phyloP scores from a whole-genome alignment of 179 eudicot species.

The Heliamphora pulchella region DNA sequence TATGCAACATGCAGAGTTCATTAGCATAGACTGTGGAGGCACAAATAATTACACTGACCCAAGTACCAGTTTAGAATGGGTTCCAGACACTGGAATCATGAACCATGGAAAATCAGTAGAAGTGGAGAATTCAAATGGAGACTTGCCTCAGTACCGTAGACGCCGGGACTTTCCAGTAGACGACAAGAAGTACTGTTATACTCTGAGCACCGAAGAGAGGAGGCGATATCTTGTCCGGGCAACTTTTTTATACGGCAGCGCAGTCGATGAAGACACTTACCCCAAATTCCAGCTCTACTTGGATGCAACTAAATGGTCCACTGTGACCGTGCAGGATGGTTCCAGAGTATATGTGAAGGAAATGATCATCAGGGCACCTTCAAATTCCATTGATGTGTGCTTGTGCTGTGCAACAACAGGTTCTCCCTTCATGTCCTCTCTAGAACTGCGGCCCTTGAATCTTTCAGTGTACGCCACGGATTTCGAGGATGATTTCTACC shows the following conservation, averaged over 20 bases:
- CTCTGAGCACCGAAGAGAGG: slow-evolving; percentile 51
- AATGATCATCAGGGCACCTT: slow-evolving; percentile 84
- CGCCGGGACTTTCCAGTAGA: slow-evolving; percentile 80
- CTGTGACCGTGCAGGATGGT: slow-evolving; percentile 55
- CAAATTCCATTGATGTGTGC: slow-evolving; percentile 64
- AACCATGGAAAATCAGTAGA: slow-evolving; percentile 42
- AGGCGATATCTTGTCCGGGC: slow-evolving; percentile 77
- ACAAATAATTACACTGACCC: slow-evolving; percentile 60
- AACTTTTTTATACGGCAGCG: slow-evolving; percentile 67
- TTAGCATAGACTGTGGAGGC: slow-evolving; percentile 94
- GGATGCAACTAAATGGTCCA: slow-evolving; percentile 92
- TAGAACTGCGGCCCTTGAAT: slow-evolving; percentile 79
- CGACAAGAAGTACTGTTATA: slow-evolving; percentile 69
- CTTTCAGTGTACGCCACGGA: slow-evolving; percentile 96
- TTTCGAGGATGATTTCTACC: slow-evolving; percentile 68
- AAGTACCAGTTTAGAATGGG: slow-evolving; percentile 61
- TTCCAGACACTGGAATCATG: slow-evolving; percentile 51
- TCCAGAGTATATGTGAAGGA: slow-evolving; percentile 58
- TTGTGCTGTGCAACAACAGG: slow-evolving; percentile 92
- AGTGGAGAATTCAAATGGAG: slow-evolving; percentile 22
- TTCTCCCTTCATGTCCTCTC: slow-evolving; percentile 79
- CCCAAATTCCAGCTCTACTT: slow-evolving; percentile 81
- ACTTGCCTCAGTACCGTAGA: slow-evolving; percentile 38
- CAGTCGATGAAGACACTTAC: slow-evolving; percentile 39
- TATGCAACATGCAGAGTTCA: slow-evolving; percentile 59